phyloP scores from a whole-genome alignment of 306 rosid species.

The Prunus mira region DNA sequence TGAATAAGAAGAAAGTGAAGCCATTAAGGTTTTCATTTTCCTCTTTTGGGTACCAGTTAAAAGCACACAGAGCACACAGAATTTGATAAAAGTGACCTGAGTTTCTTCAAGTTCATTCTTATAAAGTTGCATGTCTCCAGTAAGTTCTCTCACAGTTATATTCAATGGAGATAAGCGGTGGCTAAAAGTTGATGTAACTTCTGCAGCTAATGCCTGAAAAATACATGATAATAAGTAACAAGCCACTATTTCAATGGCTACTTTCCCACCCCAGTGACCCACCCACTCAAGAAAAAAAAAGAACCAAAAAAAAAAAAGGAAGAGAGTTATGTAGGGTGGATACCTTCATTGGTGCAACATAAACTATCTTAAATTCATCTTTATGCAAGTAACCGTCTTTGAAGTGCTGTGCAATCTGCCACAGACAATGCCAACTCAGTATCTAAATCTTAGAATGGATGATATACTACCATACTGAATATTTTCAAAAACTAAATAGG shows the following conservation, averaged over 20 bases:
- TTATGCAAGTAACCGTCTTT: slow-evolving; percentile 93
- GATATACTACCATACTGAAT: background rate
- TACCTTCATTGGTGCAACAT: slow-evolving; percentile 99
- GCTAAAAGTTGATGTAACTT: slow-evolving; percentile 90
- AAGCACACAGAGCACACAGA: slow-evolving; percentile 20
- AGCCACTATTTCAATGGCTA: slow-evolving; percentile 10
- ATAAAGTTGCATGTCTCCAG: slow-evolving; percentile 96
- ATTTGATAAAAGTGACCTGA: slow-evolving; percentile 59
- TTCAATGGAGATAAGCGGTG: slow-evolving; percentile 92
- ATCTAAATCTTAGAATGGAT: slow-evolving; percentile 13
- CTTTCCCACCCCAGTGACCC: too few species aligned
- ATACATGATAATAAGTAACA: slow-evolving; percentile 10
- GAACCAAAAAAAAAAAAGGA: background rate
- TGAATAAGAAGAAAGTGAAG: slow-evolving; percentile 30
- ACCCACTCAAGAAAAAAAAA: background rate
- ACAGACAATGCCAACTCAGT: slow-evolving; percentile 16
- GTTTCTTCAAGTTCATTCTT: slow-evolving; percentile 93
- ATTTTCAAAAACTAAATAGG: background rate
- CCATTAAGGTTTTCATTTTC: slow-evolving; percentile 14
- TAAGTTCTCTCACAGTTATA: slow-evolving; percentile 84
- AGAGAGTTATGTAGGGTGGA: slow-evolving; percentile 19
- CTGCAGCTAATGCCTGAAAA: slow-evolving; percentile 94
- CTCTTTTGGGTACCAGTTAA: background rate
- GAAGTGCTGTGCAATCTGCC: slow-evolving; percentile 95
- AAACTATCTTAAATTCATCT: slow-evolving; percentile 88